These are phyloP conservation scores for Trebouxia gelatinosa DNA, from an alignment of 163 green algal species.

Conservation along the genomic window DNA sequence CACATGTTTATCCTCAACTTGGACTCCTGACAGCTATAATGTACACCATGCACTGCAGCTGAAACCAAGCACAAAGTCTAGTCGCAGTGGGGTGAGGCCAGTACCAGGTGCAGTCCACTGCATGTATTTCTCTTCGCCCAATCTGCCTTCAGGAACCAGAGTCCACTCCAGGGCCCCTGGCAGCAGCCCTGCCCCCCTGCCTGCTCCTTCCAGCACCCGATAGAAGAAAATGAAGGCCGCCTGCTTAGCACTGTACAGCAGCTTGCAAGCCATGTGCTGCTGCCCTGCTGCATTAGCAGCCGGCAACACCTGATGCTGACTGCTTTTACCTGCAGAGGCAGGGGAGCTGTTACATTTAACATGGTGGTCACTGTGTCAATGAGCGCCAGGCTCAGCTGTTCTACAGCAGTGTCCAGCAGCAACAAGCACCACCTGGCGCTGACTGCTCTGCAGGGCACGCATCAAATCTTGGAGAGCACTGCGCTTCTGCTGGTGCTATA, in stretches of 20 bases:
- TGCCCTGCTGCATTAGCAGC: conserved; percentile 6
- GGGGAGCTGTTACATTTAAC: too few relatives aligned
- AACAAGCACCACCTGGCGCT: too few relatives aligned
- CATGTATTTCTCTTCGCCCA: conserved; percentile 3
- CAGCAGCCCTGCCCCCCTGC: background rate
- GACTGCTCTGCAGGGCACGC: too few relatives aligned
- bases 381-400: too few relatives aligned
- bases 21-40: too few relatives aligned
- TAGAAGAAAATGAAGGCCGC: conserved; percentile 62
- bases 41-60: too few relatives aligned
- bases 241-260: conserved; percentile 44
- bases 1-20: too few relatives aligned
- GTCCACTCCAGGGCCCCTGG: conserved; percentile 9
- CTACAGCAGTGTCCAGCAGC: too few relatives aligned
- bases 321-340: conserved; percentile 21
- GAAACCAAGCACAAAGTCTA: too few relatives aligned
- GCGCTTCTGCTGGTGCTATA: too few relatives aligned
- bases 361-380: too few relatives aligned
- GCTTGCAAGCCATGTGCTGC: conserved; percentile 15
- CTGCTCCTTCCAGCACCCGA: conserved; percentile 2
- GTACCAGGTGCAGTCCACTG: conserved; percentile 15
- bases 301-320: conserved; percentile 34
- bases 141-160: background rate
- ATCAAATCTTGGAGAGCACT: too few relatives aligned
- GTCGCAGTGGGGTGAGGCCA: background rate